Base-by-base conservation (phyloP, 1,139 yeast species). In the Yamadazyma spencermartinsiae region DNA sequence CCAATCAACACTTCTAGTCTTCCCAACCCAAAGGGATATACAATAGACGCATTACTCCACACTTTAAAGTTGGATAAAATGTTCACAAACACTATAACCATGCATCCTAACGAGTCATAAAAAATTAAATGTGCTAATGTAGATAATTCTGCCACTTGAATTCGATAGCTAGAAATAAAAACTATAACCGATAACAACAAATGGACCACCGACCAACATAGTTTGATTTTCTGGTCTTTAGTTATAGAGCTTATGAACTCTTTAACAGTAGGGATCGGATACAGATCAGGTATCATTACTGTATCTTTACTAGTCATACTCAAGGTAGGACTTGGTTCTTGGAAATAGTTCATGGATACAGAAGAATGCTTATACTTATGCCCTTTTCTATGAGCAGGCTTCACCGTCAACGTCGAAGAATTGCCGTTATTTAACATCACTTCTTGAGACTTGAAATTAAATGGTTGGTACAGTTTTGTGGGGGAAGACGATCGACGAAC, bases 321-420 rank as follows among this genome's bases (percentile, higher is more conserved):
- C 16, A 19, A 4, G 0, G 45, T 17, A 12, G 80, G 82, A 6
- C 89, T 83, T 1, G 97, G 96, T 55, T 90, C 98, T 56, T 87
- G 96, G 60, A 92, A 92, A 57, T 90, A 76, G 58, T 92, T 92
- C 92, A 92, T 86, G 3, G 96, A 86, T 4, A 92, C 96, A n/a
- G 97, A 88, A 4, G 97, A 88, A 54, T 92, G 98, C 58, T 92
- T 92, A 57, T 92, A 92, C 51, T 90, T 79, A 63, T 92, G 98
- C 9, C 98, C 98, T 48, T 90, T 82, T 66, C 98, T 79, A 54
- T 87, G 94, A 0, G 86, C 80, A 0, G 90, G 77, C 45, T 73
- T 75, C 12, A 63, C 60, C 49, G 53, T 58, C 20, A 68, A 51
- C 4, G 65, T 57, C 26, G 49, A 52, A 26, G 52, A 51, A 8